These are phyloP conservation scores for Myrmaecium sp. DNA, from an alignment of 2,329 filamentous ascomycete genomes.

Conservation along the genomic window DNA sequence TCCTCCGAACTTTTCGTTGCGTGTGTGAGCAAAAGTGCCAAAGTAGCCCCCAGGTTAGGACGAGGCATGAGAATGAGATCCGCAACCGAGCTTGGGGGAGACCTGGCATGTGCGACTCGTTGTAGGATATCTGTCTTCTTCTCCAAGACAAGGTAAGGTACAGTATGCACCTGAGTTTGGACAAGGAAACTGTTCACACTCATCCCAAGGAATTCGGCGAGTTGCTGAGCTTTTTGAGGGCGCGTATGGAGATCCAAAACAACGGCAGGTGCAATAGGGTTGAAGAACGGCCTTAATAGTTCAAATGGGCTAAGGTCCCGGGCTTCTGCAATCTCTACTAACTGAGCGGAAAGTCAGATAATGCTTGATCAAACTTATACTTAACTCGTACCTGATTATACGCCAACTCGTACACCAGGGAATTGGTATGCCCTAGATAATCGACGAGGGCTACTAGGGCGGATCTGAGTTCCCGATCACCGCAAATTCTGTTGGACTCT, in stretches of 20 bases:
- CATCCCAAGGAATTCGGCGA: conserved; percentile 68
- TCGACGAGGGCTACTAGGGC: conserved; percentile 71
- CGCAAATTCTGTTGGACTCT: conserved; percentile 37
- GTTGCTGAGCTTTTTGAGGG: conserved; percentile 64
- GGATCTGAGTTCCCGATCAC: conserved; percentile 72
- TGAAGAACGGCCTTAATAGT: conserved; percentile 79
- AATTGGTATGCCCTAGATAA: conserved; percentile 71
- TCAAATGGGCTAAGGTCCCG: conserved; percentile 45
- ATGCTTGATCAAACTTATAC: neutral
- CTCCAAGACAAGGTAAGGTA: conserved; percentile 73
- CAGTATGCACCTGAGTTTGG: conserved; percentile 59
- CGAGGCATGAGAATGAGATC: no score
- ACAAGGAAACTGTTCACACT: conserved; percentile 58
- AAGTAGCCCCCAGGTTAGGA: conserved; percentile 39
- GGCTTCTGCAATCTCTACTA: conserved; percentile 43
- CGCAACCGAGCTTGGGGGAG: no score
- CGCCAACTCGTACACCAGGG: conserved; percentile 61
- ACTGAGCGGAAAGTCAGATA: conserved; percentile 3
- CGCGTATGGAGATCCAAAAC: conserved; percentile 65
- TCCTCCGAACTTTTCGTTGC: conserved; percentile 49
- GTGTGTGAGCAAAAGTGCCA: conserved; percentile 41
- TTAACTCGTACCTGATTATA: conserved; percentile 50
- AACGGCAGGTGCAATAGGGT: conserved; percentile 62
- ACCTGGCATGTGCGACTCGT: conserved; percentile 60
- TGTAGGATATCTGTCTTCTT: conserved; percentile 63